Evolutionary conservation across 768 basidiomycete genomes (phyloP), one percentile per base, ranked within the genome.

Genomic region (Boletus subparvulus): DNA sequence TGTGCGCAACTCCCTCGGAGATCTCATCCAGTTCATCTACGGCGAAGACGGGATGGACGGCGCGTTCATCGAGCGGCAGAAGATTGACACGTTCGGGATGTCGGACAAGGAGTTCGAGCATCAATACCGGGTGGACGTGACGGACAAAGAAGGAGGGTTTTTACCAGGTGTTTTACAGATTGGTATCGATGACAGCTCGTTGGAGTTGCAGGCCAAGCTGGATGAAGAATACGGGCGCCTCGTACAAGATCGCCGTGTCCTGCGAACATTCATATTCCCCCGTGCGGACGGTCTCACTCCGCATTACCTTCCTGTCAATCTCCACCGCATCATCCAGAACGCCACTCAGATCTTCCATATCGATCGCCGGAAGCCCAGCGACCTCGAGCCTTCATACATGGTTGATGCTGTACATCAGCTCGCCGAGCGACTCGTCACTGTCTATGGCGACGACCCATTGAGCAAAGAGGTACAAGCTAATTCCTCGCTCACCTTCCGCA

Each of bases 31-130:
- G 69, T 98, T 98, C 72, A 80, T 93, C 24, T 99, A 99, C 61
- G 97, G 97, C 32, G 97, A 99, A 70, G 97, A 99, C 66, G 97
- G 97, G 42, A 98, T 98, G 91, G 97, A 99, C 68, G 97, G 92
- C 56, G 93, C 94, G 0, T 95, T 87, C 73, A 97, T 99, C 70
- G 97, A 99, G 77, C 90, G 89, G 61, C 97, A 99, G 74, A 88
- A 83, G 50, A 87, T 98, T 51, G 93, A 96, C 62, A 93, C 92
- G 0, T 94, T 93, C 61, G 87, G 83, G 24, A 77, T 97, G 57
- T 90, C 82, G 63, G 74, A 97, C 72, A 79, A 78, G 60, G 85
- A 90, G 53, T 98, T 98, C 74, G 89, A 94, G 69, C 87, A 89
- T 71, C 85, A 87, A 60, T 99, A 94, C 71, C 88, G 91, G n/a